Conservation (phyloP, 1,284 basidiomycete genomes). For the Athelia psychrophila region DNA sequence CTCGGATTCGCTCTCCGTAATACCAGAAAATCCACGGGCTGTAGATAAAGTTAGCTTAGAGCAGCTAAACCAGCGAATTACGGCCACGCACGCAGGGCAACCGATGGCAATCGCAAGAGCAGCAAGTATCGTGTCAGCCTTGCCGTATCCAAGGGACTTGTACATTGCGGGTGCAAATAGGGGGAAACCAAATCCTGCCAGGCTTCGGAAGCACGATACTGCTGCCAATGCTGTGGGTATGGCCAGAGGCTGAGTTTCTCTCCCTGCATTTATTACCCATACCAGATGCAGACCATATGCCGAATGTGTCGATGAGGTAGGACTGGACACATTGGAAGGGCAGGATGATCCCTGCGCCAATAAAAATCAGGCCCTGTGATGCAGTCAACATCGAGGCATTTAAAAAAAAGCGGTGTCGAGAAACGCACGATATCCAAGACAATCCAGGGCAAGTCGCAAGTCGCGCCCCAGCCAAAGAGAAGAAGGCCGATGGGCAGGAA, state of each 20-base stretch:
- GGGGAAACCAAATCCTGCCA: conserved; percentile 67
- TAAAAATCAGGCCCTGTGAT: conserved; percentile 5
- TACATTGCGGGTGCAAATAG: conserved; percentile 69
- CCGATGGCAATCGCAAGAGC: conserved; percentile 53
- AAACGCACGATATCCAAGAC: conserved; percentile 31
- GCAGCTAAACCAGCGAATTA: too few species aligned
- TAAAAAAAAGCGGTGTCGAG: too few species aligned
- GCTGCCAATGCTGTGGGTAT: conserved; percentile 47
- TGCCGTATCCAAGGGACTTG: conserved; percentile 58
- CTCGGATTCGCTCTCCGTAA: too few species aligned
- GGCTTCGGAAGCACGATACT: conserved; percentile 52
- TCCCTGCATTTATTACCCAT: too few species aligned
- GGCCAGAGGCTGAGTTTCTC: too few species aligned
- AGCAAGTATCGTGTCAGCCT: conserved; percentile 61
- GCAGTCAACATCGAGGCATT: too few species aligned
- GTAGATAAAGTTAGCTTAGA: too few species aligned
- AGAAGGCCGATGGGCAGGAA: conserved; percentile 44
- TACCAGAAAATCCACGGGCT: too few species aligned
- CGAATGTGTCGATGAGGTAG: conserved; percentile 55
- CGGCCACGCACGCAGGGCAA: conserved; percentile 42
- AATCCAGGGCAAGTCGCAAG: conserved; percentile 43
- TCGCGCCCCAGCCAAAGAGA: conserved; percentile 48
- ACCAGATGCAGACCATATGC: conserved; percentile 46
- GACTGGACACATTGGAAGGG: conserved; percentile 47
- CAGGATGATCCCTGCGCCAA: conserved; percentile 43